Conservation (phyloP, 1,284 basidiomycete genomes). For the Wolfiporia cocos region DNA sequence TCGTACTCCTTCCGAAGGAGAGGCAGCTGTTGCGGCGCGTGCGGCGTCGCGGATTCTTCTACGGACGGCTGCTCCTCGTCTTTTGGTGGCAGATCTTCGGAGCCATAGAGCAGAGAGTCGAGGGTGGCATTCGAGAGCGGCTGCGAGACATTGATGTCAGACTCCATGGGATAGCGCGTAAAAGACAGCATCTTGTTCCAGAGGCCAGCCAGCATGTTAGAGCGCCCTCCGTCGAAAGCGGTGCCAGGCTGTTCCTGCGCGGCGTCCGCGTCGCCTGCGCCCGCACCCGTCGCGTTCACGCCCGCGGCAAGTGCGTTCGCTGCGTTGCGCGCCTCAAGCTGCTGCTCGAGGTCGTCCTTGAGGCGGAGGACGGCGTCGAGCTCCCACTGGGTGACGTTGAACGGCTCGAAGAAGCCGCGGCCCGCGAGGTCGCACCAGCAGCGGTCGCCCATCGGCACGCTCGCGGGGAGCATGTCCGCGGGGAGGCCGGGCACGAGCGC, state of each 20-base stretch:
- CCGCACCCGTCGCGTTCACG: not conserved
- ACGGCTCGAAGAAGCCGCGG: slow-evolving; percentile 60
- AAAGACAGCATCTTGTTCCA: not conserved
- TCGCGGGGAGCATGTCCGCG: slow-evolving; percentile 28
- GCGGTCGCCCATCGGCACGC: slow-evolving; percentile 60
- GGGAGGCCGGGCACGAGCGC: slow-evolving; percentile 26
- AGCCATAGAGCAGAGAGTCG: not conserved
- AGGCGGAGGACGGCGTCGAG: slow-evolving; percentile 46
- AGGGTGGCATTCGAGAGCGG: not conserved
- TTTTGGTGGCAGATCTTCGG: not conserved
- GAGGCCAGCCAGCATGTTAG: not conserved
- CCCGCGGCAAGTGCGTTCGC: not conserved
- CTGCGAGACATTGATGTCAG: not conserved
- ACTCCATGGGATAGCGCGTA: not conserved
- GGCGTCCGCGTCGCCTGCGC: not conserved
- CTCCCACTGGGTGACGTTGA: slow-evolving; percentile 71
- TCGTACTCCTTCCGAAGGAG: slow-evolving; percentile 55
- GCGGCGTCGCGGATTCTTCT: not conserved
- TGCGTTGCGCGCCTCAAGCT: slow-evolving; percentile 17
- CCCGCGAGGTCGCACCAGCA: slow-evolving; percentile 76
- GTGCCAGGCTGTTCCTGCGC: not conserved
- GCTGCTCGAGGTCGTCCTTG: slow-evolving; percentile 32
- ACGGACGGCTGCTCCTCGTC: not conserved
- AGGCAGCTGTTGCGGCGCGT: slow-evolving; percentile 15
- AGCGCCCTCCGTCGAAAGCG: not conserved